Conservation (phyloP, 2,329 filamentous ascomycete genomes). For the Diplodia intermedia region DNA sequence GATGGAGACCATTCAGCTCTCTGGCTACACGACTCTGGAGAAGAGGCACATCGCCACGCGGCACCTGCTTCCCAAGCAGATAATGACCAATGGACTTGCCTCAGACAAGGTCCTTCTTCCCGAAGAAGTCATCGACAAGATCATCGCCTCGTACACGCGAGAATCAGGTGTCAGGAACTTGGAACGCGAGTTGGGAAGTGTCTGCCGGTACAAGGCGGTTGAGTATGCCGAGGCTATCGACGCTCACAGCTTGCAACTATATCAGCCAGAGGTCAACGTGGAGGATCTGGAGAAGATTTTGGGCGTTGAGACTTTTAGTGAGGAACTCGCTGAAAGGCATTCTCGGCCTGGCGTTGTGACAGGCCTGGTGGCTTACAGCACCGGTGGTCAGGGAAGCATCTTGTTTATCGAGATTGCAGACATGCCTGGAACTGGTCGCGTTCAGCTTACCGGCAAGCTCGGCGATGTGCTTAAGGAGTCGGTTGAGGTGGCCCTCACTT, state of each 20-base stretch:
- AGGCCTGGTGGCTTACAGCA: conserved; percentile 81
- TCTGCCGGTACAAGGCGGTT: conserved; percentile 94
- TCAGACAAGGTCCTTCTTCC: conserved; percentile 77
- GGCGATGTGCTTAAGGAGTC: conserved; percentile 97
- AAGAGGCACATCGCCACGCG: conserved; percentile 93
- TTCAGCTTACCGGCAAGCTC: conserved; percentile 95
- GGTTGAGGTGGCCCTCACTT: conserved; percentile 93
- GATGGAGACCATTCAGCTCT: conserved; percentile 94
- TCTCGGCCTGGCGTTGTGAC: conserved; percentile 89
- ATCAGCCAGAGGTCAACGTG: conserved; percentile 75
- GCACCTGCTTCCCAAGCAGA: conserved; percentile 96
- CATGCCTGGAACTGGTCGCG: conserved; percentile 90
- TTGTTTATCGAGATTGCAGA: conserved; percentile 98
- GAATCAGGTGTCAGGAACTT: conserved; percentile 96
- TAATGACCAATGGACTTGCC: conserved; percentile 84
- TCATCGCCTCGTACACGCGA: conserved; percentile 95
- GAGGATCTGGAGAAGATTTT: conserved; percentile 89
- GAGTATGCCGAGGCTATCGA: conserved; percentile 93
- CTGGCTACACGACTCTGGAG: conserved; percentile 95
- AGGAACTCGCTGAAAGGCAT: conserved; percentile 89
- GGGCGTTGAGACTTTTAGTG: conserved; percentile 91
- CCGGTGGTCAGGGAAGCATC: conserved; percentile 91
- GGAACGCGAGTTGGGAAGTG: conserved; percentile 91
- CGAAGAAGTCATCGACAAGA: conserved; percentile 87
- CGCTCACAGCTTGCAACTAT: conserved; percentile 65